A percentile compares a stretch with the other conserved stretches of the same genome.
Evolutionary conservation across 345 rosid genomes (phyloP).

Genomic region (Mangifera indica): DNA sequence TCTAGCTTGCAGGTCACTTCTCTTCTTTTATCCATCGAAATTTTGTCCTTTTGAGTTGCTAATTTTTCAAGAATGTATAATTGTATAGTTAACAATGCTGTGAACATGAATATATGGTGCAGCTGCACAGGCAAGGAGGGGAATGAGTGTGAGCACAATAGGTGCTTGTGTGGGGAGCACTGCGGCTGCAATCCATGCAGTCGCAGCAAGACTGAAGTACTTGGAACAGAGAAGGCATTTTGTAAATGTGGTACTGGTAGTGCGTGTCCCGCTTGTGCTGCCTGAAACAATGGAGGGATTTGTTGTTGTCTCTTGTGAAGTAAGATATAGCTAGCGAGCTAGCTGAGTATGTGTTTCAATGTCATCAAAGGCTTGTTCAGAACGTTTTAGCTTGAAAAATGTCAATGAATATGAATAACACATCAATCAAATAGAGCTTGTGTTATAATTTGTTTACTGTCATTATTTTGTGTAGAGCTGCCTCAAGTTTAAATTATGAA

Average conservation of each 20-base stretch:
- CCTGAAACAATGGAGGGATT: neutral
- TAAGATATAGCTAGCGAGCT: neutral
- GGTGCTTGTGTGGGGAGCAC: conserved; percentile 16
- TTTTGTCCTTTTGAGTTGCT: too few species aligned
- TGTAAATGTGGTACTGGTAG: conserved; percentile 5
- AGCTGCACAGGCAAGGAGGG: neutral
- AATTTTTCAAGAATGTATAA: too few species aligned
- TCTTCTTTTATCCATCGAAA: too few species aligned
- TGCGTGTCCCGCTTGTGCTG: neutral
- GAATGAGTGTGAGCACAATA: conserved; percentile 2
- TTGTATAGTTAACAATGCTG: too few species aligned
- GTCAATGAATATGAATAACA: too few species aligned
- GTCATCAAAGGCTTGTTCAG: too few species aligned
- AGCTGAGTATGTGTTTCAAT: neutral
- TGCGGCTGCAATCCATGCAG: conserved; percentile 18
- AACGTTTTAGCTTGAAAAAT: too few species aligned
- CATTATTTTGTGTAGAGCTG: too few species aligned
- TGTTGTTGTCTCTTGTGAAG: neutral
- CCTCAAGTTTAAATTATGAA: too few species aligned
- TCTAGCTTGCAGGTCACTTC: neutral
- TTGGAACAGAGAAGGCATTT: neutral
- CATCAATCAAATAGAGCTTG: too few species aligned
- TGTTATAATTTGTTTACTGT: too few species aligned
- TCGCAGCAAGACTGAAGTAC: neutral
- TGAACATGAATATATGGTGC: neutral